These are phyloP conservation scores for Boletus reticulatus DNA, from an alignment of 768 basidiomycete species.

Conservation along the genomic window DNA sequence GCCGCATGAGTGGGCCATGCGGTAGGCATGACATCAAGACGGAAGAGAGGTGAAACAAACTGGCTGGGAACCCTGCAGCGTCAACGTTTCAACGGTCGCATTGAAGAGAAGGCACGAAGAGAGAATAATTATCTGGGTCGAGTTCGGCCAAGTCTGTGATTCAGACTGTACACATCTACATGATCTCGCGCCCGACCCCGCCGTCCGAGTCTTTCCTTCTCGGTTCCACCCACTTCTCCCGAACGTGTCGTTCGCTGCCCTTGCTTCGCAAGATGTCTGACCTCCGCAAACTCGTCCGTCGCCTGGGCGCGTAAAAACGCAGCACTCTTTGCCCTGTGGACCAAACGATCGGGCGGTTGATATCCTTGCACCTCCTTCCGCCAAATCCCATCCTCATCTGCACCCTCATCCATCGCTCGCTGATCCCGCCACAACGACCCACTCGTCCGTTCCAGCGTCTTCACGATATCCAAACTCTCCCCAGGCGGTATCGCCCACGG, in stretches of 20 bases:
- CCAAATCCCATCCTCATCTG: constrained; percentile 5
- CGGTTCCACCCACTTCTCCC: not conserved
- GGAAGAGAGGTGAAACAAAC: no score
- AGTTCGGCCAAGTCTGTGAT: no score
- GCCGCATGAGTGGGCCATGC: no score
- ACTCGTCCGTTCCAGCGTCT: constrained; percentile 65
- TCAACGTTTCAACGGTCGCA: no score
- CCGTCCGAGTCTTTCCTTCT: constrained; percentile 10
- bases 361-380: constrained; percentile 39
- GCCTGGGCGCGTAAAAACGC: constrained; percentile 79
- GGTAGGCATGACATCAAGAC: no score
- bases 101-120: no score
- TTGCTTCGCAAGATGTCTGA: constrained; percentile 63
- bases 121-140: no score
- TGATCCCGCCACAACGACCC: constrained; percentile 67
- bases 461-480: constrained; percentile 75
- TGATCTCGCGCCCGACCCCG: constrained; percentile 1
- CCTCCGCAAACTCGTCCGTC: constrained; percentile 65
- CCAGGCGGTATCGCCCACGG: constrained; percentile 79
- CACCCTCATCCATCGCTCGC: constrained; percentile 44
- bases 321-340: constrained; percentile 60
- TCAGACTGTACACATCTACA: not conserved
- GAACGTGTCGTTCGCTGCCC: constrained; percentile 11
- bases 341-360: constrained; percentile 54
- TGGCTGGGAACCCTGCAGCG: no score